phyloP scores from a whole-genome alignment of 1,139 yeast species.

The Sugiyamaella grinbergsii region DNA sequence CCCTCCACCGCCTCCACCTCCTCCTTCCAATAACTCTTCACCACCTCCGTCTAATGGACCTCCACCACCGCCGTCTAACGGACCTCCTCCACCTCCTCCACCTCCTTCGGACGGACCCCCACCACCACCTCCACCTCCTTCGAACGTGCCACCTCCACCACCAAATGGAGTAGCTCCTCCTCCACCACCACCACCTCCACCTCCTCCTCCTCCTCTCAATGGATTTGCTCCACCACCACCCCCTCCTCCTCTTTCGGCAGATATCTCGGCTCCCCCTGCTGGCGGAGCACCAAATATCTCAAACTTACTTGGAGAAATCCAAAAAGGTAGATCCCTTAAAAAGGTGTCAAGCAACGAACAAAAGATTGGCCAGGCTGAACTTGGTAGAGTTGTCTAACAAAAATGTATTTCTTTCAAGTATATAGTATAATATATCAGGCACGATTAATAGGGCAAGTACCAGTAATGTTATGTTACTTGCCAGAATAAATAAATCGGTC shows the following conservation, averaged over 20 bases:
- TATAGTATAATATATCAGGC: constrained; percentile 2
- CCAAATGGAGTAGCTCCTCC: constrained; percentile 30
- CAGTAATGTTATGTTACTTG: no score
- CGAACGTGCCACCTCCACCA: constrained; percentile 32
- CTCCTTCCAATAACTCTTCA: constrained; percentile 33
- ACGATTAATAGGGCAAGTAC: no score
- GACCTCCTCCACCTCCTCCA: constrained; percentile 43
- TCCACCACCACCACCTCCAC: constrained; percentile 30
- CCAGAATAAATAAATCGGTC: constrained; percentile 15
- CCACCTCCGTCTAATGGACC: constrained; percentile 35
- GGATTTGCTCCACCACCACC: constrained; percentile 41
- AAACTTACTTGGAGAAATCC: constrained; percentile 58
- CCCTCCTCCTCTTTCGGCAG: constrained; percentile 41
- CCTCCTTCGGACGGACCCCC: constrained; percentile 40
- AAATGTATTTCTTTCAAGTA: constrained; percentile 10
- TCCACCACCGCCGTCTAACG: constrained; percentile 35
- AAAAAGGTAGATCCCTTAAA: constrained; percentile 53
- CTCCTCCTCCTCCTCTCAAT: constrained; percentile 34
- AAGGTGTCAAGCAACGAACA: constrained; percentile 54
- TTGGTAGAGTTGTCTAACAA: constrained; percentile 53
- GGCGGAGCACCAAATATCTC: constrained; percentile 48
- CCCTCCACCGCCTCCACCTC: constrained; percentile 30
- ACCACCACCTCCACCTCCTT: constrained; percentile 34
- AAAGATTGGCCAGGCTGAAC: constrained; percentile 47
- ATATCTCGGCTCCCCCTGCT: constrained; percentile 40